phyloP scores from a whole-genome alignment of 352 stramenopile genomes.

The Pythium dissimile region DNA sequence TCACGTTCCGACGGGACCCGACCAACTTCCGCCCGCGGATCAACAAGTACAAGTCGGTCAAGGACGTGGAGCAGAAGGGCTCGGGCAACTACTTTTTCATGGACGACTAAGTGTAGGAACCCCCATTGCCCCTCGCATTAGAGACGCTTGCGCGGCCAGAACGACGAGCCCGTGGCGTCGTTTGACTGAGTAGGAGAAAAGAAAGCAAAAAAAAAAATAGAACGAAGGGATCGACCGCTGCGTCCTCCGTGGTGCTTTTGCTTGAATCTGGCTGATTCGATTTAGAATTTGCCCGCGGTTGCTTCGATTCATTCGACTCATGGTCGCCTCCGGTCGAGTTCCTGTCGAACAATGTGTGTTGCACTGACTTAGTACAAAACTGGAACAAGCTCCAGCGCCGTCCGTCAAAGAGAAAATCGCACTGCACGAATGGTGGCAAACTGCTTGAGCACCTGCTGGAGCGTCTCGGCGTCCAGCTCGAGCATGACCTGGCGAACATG shows the following conservation, averaged over 20 bases:
- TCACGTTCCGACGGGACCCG: conserved; percentile 99
- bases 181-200: no score
- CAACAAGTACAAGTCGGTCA: conserved; percentile 95
- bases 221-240: no score
- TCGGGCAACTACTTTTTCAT: conserved; percentile 99
- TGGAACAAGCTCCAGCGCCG: no score
- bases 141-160: no score
- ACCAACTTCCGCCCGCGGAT: conserved; percentile 98
- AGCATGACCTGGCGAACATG: conserved; percentile 17
- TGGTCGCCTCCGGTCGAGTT: not conserved
- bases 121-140: no score
- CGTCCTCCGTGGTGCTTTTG: no score
- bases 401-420: not conserved
- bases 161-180: no score
- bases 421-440: conserved; percentile 21
- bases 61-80: conserved; percentile 97
- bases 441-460: conserved; percentile 21
- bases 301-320: not conserved
- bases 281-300: not conserved
- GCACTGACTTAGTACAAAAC: no score
- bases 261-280: no score
- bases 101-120: conserved; percentile 90
- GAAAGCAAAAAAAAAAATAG: not conserved
- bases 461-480: conserved; percentile 17
- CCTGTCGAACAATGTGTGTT: not conserved